Percentiles rank a stretch among this genome's conserved stretches.
Conservation (phyloP, 257 asterid genomes). For the Ballota nigra region DNA sequence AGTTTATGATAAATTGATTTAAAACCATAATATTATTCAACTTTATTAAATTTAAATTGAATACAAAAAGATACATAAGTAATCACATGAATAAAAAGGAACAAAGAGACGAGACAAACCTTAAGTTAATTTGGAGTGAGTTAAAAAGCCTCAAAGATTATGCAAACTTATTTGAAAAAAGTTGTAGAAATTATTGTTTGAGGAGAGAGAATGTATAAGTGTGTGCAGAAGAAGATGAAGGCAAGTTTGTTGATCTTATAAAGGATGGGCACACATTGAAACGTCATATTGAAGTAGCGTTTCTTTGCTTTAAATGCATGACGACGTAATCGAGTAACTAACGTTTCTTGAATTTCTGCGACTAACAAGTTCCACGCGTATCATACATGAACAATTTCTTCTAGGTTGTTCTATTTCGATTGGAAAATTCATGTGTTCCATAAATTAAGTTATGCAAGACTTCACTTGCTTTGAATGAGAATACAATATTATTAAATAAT, state of each 20-base stretch:
- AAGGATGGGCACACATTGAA: too few relatives aligned
- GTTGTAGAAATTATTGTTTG: not conserved
- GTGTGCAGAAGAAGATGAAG: not conserved
- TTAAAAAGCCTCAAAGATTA: not conserved
- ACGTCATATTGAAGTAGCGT: conserved; percentile 9
- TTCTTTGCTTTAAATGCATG: conserved; percentile 25
- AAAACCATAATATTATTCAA: not conserved
- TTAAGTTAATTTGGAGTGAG: not conserved
- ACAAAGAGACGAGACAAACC: not conserved
- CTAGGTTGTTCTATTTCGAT: not conserved
- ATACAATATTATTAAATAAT: too few relatives aligned
- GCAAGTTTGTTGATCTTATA: not conserved
- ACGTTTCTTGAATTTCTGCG: not conserved
- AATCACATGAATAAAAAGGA: not conserved
- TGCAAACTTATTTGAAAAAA: not conserved
- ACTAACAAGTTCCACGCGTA: not conserved
- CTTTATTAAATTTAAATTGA: not conserved
- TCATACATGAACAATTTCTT: not conserved
- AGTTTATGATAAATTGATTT: not conserved
- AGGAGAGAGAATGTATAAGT: not conserved
- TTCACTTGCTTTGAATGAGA: not conserved
- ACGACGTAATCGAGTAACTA: not conserved
- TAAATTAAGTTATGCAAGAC: not conserved
- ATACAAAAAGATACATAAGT: not conserved
- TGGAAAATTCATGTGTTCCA: not conserved